Base-by-base conservation (phyloP, 768 basidiomycete species). In the Lactarius quietus region DNA sequence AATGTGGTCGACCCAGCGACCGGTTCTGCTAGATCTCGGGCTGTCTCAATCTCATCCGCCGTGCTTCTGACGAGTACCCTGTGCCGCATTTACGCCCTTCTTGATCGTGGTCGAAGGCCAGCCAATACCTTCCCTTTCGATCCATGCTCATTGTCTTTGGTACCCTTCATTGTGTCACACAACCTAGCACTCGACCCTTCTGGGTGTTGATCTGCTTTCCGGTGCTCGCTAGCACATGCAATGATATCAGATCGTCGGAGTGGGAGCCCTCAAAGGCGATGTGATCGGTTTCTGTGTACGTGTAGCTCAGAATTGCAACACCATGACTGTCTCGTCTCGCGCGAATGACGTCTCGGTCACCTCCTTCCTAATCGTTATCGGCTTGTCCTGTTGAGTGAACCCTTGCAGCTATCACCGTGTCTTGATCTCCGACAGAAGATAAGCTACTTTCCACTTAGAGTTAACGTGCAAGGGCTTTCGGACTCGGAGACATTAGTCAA, bases 11-110 rank as follows among this genome's bases (percentile, higher is more conserved):
- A 45, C 33, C 48, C 57, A 81, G 80, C 57, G 81, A 83, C 64
- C 80, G 81, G 61, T 82, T 82, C 65, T 82, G 80, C 69, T 82
- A 68, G 76, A 8, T 38, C 59, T 36, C 41, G 28, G 52, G 20
- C 18, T 15, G 20, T 51, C 54, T 38, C 43, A 10, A 48, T 57
- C 28, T 54, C 57, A 35, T 20, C 48, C 35, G 23, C 23, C n/a
- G 29, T 31, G 6, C 36, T 39, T 39, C n/a, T 31, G 20, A 12
- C 36, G 29, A 26, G 51, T 59, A 23, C 59, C 28, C 53, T 55
- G 28, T 57, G 54, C 29, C 41, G 8, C 59, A 26, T 9, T 18
- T 26, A 36, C 29, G 15, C 45, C 17, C 17, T 35, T 59, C 39
- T n/a, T 39, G 35, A 33, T 26, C 31, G 15, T 28, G 48, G 48